Base-by-base conservation (phyloP, 2,329 filamentous ascomycete genomes). In the Pezicula rhizophila region DNA sequence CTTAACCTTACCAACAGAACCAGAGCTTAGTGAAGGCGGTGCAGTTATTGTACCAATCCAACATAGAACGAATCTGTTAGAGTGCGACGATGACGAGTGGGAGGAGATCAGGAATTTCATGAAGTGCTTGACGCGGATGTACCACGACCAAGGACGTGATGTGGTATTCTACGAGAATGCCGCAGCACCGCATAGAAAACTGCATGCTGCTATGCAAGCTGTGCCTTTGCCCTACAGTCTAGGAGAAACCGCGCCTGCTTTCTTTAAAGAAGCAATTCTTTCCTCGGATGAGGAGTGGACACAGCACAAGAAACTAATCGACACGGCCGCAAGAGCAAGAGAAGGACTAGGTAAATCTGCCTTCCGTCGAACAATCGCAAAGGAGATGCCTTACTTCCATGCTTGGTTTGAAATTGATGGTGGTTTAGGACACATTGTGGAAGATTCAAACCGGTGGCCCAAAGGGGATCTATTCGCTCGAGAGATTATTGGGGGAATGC, bases 81-180 rank as follows among this genome's bases (percentile, higher is more conserved):
- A 96, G 67, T 99, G 93, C 67, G 92, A 97, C 67, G 92, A 99
- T 63, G 93, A 99, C 64, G 93, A 99, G 66, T 99, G 95, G 95
- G 93, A 99, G 64, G 93, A 99, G 68, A 85, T 99, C 5, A 87
- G 93, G 58, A 99, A 99, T 67, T 99, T 99, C 65, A 97, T 97
- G 92, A 99, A 99, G 72, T 87, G 82, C 50, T 76, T 99, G 17
- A 96, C 87, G 4, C 83, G 92, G 40, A 86, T 96, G 80, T 99
- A 97, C 68, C 89, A 95, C 70, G 87, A 91, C 39, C 89, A 95
- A 66, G 90, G 91, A 10, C 86, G 88, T 45, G 89, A 93, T 60
- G 91, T 97, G 8, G 74, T 99, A 54, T 99, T 99, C 70, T 99
- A 99, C 73, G 93, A 99, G 64, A 97, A 99, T 65, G 93, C 93